Conservation (phyloP, 768 basidiomycete species). For the Boletus coccyginus region DNA sequence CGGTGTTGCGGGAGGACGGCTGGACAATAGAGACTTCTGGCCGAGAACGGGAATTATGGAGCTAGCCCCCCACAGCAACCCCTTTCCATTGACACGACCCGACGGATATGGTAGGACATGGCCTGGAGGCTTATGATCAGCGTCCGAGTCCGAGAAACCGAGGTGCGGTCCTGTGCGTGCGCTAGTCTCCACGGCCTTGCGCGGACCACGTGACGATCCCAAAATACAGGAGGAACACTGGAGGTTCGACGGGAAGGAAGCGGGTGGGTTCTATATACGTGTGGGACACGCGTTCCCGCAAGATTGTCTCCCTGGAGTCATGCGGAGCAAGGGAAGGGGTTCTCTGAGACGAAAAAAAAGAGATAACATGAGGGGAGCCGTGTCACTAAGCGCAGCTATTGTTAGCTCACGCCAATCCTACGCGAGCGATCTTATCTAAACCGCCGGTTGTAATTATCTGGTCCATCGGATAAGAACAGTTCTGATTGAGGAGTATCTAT, state of each 20-base stretch:
- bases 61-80: conserved; percentile 16
- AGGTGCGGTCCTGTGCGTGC: not conserved
- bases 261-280: not conserved
- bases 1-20: not conserved
- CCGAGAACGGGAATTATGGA: conserved; percentile 18
- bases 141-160: conserved; percentile 13
- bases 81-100: conserved; percentile 14
- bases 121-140: not conserved
- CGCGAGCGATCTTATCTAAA: conserved; percentile 21
- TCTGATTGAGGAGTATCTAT: not conserved
- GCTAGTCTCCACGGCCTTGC: conserved; percentile 5
- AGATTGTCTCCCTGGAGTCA: conserved; percentile 3
- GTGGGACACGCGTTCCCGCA: conserved; percentile 13
- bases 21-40: not conserved
- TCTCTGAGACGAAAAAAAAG: conserved; percentile 10
- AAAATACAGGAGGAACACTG: conserved; percentile 1
- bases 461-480: not conserved
- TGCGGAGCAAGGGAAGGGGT: conserved; percentile 16
- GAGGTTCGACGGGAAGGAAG: not conserved
- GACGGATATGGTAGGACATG: conserved; percentile 15
- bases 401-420: conserved; percentile 10
- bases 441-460: conserved; percentile 7
- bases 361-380: conserved; percentile 8
- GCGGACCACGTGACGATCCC: conserved; percentile 2
- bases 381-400: conserved; percentile 7